A percentile compares a stretch with the other conserved stretches of the same genome.
These are phyloP conservation scores for Arachis stenosperma DNA, from an alignment of 306 rosid genomes.

Conservation along the genomic window DNA sequence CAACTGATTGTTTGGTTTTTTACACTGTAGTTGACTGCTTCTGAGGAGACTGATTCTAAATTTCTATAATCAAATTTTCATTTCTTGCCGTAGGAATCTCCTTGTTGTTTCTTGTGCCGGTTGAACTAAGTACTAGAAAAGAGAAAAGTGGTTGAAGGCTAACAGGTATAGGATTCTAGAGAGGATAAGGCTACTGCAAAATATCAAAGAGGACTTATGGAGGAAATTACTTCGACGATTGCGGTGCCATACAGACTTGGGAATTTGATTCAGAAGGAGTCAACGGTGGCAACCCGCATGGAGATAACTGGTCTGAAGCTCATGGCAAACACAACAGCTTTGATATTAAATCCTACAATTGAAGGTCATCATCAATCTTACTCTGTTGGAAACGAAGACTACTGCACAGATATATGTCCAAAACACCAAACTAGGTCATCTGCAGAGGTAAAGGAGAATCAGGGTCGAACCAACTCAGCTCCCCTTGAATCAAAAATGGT, in stretches of 20 bases:
- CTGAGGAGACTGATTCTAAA: constrained; percentile 27
- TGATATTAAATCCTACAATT: constrained; percentile 45
- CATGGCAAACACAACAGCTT: constrained; percentile 51
- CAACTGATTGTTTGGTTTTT: background rate
- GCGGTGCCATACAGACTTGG: constrained; percentile 64
- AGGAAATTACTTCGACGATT: constrained; percentile 61
- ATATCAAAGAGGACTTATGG: constrained; percentile 50
- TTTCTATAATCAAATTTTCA: background rate
- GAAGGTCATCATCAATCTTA: constrained; percentile 47
- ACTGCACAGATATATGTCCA: constrained; percentile 26
- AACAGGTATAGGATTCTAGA: constrained; percentile 30
- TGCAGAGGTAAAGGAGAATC: constrained; percentile 35
- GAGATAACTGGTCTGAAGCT: constrained; percentile 65
- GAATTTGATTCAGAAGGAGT: constrained; percentile 56
- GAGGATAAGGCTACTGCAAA: constrained; percentile 45
- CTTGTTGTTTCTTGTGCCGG: constrained; percentile 23
- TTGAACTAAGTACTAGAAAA: constrained; percentile 29
- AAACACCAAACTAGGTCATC: constrained; percentile 31
- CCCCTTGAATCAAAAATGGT: constrained; percentile 41
- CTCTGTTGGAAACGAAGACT: constrained; percentile 43
- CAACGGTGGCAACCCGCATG: constrained; percentile 55
- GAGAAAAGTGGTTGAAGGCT: constrained; percentile 11
- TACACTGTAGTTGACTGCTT: constrained; percentile 19
- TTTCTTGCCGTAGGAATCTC: constrained; percentile 32
- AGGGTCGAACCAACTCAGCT: constrained; percentile 34